Conservation (phyloP, 2,329 filamentous ascomycete species). For the Arthroderma uncinatum region DNA sequence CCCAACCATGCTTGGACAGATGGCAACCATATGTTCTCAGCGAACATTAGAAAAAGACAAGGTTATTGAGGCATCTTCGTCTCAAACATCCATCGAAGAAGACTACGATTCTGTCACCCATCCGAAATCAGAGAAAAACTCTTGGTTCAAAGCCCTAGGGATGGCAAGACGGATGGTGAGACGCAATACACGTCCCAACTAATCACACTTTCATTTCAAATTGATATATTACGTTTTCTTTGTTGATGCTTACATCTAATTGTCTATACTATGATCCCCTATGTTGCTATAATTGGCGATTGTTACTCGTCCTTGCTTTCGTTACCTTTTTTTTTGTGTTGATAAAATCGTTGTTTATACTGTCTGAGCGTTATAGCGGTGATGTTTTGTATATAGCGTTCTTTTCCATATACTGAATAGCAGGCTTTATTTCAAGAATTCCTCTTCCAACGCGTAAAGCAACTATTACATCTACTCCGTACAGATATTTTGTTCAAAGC, state of each 20-base stretch:
- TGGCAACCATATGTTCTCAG: constrained; percentile 21
- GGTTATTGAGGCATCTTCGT: background rate
- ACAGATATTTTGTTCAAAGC: no score
- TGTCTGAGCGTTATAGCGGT: background rate
- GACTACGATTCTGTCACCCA: background rate
- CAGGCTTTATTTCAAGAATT: background rate
- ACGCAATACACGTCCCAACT: constrained; percentile 16
- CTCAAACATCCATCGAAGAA: constrained; percentile 11
- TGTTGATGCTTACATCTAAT: background rate
- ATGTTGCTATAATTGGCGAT: background rate
- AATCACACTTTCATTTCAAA: background rate
- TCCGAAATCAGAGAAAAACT: constrained; percentile 12
- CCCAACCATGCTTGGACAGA: constrained; percentile 33
- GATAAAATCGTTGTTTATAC: background rate
- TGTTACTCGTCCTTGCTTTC: background rate
- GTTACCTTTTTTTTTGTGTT: background rate
- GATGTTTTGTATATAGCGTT: background rate
- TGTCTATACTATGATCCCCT: background rate
- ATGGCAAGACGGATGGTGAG: constrained; percentile 12
- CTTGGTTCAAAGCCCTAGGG: constrained; percentile 12
- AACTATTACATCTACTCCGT: background rate
- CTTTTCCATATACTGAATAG: background rate
- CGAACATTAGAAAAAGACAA: constrained; percentile 7
- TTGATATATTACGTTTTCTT: background rate
- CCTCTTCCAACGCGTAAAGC: background rate